Percentiles rank a stretch among this genome's conserved stretches.
Conservation (phyloP, 2,329 filamentous ascomycete species). For the Aureobasidium subglaciale region DNA sequence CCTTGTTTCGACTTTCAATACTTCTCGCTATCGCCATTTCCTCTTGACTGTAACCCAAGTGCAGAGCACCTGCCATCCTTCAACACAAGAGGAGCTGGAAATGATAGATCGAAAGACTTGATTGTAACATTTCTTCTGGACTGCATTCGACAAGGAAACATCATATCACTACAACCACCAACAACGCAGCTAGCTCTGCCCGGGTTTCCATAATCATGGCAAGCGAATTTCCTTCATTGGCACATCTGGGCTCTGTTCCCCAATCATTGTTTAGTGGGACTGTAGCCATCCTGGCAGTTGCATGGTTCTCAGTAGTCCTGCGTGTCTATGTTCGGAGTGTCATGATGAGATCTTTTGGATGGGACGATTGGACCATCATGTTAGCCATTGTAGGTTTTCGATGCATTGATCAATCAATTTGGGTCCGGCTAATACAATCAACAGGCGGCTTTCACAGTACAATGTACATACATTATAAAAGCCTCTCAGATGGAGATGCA, state of each 20-base stretch:
- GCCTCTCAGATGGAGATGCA: background rate
- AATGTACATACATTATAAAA: conserved; percentile 9
- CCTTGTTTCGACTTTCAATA: background rate
- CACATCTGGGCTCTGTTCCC: background rate
- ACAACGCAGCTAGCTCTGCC: background rate
- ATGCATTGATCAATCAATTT: background rate
- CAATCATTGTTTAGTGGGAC: background rate
- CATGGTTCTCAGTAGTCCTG: conserved; percentile 9
- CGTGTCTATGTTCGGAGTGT: conserved; percentile 15
- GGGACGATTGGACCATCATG: conserved; percentile 13
- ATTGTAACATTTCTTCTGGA: background rate
- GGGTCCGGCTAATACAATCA: background rate
- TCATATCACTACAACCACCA: background rate
- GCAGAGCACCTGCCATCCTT: background rate
- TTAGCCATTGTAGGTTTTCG: background rate
- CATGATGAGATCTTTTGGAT: conserved; percentile 9
- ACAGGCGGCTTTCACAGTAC: background rate
- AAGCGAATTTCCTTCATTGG: background rate
- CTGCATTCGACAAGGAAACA: no score
- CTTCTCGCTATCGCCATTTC: background rate
- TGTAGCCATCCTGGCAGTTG: conserved; percentile 11
- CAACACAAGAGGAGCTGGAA: background rate
- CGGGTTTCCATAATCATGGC: background rate
- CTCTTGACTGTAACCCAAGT: background rate
- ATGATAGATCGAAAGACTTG: background rate